Evolutionary conservation across 2,329 filamentous ascomycete species (phyloP), one percentile per base, ranked within the genome.

Genomic region (Shiraia bambusicola): DNA sequence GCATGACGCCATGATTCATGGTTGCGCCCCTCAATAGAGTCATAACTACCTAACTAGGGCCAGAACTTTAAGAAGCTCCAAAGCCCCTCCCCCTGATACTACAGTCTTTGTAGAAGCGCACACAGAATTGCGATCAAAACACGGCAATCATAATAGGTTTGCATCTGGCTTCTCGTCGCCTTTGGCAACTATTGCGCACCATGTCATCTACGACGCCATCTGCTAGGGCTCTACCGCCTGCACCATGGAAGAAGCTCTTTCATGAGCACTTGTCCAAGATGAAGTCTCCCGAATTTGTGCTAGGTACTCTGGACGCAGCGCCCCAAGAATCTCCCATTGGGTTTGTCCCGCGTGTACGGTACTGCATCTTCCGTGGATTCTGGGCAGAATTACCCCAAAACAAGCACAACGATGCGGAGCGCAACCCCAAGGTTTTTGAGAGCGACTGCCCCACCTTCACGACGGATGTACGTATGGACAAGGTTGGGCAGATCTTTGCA

Each of bases 391-490:
- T 95, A 1, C 84, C 86, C 3, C 76, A 75, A 37, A 88, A 91
- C 69, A 79, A 82, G 30, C 82, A 84, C 66, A 92, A 93, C 68
- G 72, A 80, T 25, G 86, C 88, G 3, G 76, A 82, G 49, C 75
- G 76, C 49, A 96, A 96, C 66, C 83, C 87, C 4, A 54, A 71
- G 6, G 70, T 80, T 1, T 95, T 81, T 63, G 83, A 87, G 59
- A 88, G 82, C 56, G 90, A 97, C 52, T 73, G 92, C 55, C 79
- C 86, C 3, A 85, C 86, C 1, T 84, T 96, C 60, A 95, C 92
- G 1, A 95, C 90, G 0, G 93, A 97, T 67, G 81, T 81, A 7
- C 81, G 92, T 32, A 95, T 94, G 88, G 79, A 83, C 45, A 97
- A 97, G 74, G 76, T 86, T 0, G 73, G 75, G 2, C 85, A 96